These are phyloP conservation scores for Botrytis pseudocinerea DNA, from an alignment of 2,329 filamentous ascomycete species.

Conservation along the genomic window DNA sequence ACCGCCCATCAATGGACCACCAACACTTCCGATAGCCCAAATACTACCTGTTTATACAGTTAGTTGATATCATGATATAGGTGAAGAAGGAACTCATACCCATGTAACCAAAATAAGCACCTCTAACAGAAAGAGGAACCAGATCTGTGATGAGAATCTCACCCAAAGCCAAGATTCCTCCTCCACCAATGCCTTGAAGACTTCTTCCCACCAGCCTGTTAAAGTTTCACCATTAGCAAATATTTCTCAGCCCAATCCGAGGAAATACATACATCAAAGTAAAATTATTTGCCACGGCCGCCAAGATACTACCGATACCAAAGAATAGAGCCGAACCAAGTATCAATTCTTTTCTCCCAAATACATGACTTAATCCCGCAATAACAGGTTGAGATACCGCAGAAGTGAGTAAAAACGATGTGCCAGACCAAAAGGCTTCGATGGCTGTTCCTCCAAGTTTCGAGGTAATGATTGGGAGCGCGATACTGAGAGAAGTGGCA, in stretches of 20 bases:
- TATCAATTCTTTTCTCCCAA: conserved; percentile 44
- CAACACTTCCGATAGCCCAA: conserved; percentile 58
- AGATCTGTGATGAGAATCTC: conserved; percentile 51
- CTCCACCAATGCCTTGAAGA: conserved; percentile 53
- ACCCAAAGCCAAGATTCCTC: conserved; percentile 50
- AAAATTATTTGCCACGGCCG: conserved; percentile 43
- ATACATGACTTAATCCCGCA: conserved; percentile 44
- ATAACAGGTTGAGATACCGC: conserved; percentile 58
- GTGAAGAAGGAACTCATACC: background rate
- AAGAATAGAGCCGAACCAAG: conserved; percentile 41
- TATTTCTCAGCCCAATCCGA: background rate
- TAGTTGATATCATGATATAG: background rate
- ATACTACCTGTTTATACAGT: conserved; percentile 34
- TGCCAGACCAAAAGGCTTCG: conserved; percentile 71
- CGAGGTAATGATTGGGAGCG: conserved; percentile 55
- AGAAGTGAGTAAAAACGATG: conserved; percentile 66
- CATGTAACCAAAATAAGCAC: conserved; percentile 44
- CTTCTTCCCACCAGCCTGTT: conserved; percentile 43
- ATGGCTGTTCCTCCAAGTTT: conserved; percentile 55
- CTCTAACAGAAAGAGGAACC: conserved; percentile 47
- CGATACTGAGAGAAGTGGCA: conserved; percentile 64
- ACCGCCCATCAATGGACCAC: conserved; percentile 54
- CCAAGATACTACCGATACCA: conserved; percentile 44
- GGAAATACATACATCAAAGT: conserved; percentile 36
- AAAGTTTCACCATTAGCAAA: background rate